Evolutionary conservation across 768 basidiomycete genomes (phyloP).

Genomic region (Tulasnella sp.): DNA sequence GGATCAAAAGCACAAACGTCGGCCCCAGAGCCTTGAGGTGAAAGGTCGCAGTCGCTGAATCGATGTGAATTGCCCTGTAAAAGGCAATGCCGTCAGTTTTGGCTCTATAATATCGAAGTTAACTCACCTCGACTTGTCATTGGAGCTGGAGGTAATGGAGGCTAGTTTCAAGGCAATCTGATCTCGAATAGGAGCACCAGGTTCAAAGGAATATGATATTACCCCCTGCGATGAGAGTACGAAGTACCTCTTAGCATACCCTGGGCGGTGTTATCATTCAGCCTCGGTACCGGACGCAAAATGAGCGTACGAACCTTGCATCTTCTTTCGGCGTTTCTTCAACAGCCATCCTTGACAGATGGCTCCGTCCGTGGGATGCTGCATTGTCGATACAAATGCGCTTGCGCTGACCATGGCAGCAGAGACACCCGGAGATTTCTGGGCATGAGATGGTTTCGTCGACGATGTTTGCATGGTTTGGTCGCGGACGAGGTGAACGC

Average conservation of each 20-base stretch:
- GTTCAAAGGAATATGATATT: constrained; percentile 68
- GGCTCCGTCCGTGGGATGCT: constrained; percentile 9
- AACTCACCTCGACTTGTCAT: constrained; percentile 49
- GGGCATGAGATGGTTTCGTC: not conserved
- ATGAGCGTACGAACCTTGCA: constrained; percentile 54
- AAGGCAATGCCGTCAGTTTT: not conserved
- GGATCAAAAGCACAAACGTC: constrained; percentile 27
- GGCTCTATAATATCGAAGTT: not conserved
- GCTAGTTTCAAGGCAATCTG: constrained; percentile 53
- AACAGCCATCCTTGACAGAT: constrained; percentile 58
- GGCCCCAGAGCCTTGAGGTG: constrained; percentile 68
- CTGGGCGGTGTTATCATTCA: constrained; percentile 33
- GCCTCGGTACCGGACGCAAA: not conserved
- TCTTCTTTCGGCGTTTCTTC: constrained; percentile 80
- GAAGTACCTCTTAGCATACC: constrained; percentile 81
- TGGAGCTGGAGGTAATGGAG: constrained; percentile 63
- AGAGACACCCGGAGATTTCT: not conserved
- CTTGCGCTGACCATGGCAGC: constrained; percentile 3
- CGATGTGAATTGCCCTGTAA: constrained; percentile 51
- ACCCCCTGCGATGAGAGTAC: constrained; percentile 57
- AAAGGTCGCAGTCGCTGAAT: constrained; percentile 67
- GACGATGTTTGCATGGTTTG: not conserved
- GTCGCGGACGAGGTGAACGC: not conserved
- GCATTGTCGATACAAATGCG: not conserved
- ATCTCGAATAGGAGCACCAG: constrained; percentile 63